Percentiles rank a stretch among this genome's conserved stretches.
phyloP scores from a whole-genome alignment of 1,284 basidiomycete species.

The Fomitiporia mediterranea region DNA sequence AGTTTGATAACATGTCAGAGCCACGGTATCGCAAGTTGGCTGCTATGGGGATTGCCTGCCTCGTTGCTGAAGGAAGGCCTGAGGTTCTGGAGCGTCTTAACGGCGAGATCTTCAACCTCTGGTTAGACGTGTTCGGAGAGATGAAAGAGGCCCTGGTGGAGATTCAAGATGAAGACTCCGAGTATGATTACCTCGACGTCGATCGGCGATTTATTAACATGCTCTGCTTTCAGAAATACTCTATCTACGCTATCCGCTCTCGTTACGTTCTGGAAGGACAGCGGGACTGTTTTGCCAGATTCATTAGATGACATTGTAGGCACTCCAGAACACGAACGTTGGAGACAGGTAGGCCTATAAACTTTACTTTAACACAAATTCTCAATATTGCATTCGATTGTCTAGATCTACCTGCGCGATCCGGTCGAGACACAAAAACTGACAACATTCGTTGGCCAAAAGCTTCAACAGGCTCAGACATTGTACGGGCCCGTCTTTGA shows the following conservation, averaged over 20 bases:
- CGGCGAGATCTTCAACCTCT: constrained; percentile 80
- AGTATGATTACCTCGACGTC: constrained; percentile 28
- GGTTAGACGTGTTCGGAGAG: constrained; percentile 88
- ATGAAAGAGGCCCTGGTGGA: constrained; percentile 62
- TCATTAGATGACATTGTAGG: constrained; percentile 52
- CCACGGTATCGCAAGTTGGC: constrained; percentile 68
- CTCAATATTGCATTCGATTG: constrained; percentile 4
- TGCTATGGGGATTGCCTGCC: constrained; percentile 68
- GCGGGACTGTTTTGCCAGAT: constrained; percentile 26
- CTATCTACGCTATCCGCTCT: constrained; percentile 30
- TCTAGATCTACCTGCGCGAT: constrained; percentile 62
- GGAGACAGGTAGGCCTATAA: constrained; percentile 50
- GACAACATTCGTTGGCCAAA: constrained; percentile 49
- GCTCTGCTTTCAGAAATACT: not conserved
- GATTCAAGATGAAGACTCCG: constrained; percentile 34
- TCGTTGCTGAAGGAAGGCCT: constrained; percentile 63
- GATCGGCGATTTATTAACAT: not conserved
- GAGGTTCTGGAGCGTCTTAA: constrained; percentile 69
- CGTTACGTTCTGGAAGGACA: constrained; percentile 62
- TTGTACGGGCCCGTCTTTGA: constrained; percentile 59
- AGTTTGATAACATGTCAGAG: constrained; percentile 87
- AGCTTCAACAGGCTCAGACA: constrained; percentile 52
- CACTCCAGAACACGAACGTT: constrained; percentile 65
- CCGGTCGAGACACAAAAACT: constrained; percentile 61
- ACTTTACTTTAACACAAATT: not conserved